phyloP scores from a whole-genome alignment of 805 yeast species.

The Ogataea sp. region DNA sequence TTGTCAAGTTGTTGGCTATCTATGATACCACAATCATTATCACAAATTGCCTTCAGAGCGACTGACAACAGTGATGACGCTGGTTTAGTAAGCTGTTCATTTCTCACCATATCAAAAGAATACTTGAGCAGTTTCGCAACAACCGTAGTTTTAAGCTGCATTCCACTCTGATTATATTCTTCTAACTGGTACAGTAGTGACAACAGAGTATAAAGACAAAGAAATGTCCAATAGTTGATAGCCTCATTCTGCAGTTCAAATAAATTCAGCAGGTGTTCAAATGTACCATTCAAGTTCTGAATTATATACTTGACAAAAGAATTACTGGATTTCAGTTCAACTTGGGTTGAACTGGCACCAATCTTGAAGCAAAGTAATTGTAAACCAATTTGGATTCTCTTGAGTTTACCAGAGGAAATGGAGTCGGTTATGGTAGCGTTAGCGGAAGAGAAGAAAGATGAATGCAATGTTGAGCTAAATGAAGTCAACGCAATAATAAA shows the following conservation, averaged over 20 bases:
- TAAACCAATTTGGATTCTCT: not conserved
- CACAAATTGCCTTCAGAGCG: constrained; percentile 3
- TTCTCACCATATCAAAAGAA: constrained; percentile 29
- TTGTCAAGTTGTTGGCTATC: constrained; percentile 33
- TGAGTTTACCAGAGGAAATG: not conserved
- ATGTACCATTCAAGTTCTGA: not conserved
- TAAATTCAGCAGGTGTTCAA: constrained; percentile 8
- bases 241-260: constrained; percentile 13
- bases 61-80: constrained; percentile 27
- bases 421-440: not conserved
- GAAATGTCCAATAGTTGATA: constrained; percentile 9
- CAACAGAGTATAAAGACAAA: constrained; percentile 4
- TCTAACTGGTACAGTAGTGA: constrained; percentile 1
- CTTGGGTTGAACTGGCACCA: not conserved
- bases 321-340: not conserved
- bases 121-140: constrained; percentile 24
- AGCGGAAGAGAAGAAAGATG: no score
- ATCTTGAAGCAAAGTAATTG: not conserved
- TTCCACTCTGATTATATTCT: not conserved
- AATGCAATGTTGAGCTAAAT: no score
- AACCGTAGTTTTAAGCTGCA: constrained; percentile 1
- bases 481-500: no score
- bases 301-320: not conserved
- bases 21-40: not conserved
- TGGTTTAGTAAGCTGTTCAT: constrained; percentile 14